These are phyloP conservation scores for Panicum miliaceum DNA, from an alignment of 176 grass and related monocot species.

Conservation along the genomic window DNA sequence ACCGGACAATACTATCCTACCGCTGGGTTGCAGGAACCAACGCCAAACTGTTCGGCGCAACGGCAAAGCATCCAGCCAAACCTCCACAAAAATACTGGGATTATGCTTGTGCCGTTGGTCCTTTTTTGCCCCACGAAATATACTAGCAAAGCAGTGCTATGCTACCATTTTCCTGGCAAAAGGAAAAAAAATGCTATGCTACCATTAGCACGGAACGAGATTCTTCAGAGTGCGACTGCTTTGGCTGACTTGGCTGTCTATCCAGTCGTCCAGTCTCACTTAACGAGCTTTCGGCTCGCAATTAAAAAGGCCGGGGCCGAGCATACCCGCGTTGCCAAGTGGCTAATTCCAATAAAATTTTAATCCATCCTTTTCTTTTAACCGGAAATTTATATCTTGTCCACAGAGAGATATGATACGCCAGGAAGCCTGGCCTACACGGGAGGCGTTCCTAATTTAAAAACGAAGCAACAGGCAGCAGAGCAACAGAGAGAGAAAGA, in stretches of 20 bases:
- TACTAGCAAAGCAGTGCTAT: background rate
- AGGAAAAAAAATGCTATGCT: background rate
- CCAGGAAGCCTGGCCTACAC: background rate
- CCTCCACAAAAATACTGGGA: background rate
- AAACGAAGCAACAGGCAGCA: background rate
- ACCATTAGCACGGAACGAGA: background rate
- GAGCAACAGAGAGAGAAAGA: background rate
- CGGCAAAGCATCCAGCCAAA: slow-evolving; percentile 19
- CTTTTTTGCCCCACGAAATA: background rate
- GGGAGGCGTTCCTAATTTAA: slow-evolving; percentile 20
- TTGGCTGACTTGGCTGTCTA: background rate
- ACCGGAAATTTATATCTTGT: no score
- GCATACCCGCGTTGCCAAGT: no score
- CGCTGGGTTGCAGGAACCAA: background rate
- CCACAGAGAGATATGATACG: no score
- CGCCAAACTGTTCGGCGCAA: background rate
- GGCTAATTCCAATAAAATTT: background rate
- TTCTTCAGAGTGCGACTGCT: slow-evolving; percentile 1
- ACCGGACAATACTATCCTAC: background rate
- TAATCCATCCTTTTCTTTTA: background rate
- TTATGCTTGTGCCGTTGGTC: background rate
- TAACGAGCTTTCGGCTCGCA: slow-evolving; percentile 18
- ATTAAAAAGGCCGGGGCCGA: background rate
- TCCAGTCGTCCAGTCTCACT: background rate
- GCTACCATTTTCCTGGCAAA: no score